Evolutionary conservation across 1,139 yeast species (phyloP), one percentile per base, ranked within the genome.

Genomic region (Saccharomyces pastorianus): DNA sequence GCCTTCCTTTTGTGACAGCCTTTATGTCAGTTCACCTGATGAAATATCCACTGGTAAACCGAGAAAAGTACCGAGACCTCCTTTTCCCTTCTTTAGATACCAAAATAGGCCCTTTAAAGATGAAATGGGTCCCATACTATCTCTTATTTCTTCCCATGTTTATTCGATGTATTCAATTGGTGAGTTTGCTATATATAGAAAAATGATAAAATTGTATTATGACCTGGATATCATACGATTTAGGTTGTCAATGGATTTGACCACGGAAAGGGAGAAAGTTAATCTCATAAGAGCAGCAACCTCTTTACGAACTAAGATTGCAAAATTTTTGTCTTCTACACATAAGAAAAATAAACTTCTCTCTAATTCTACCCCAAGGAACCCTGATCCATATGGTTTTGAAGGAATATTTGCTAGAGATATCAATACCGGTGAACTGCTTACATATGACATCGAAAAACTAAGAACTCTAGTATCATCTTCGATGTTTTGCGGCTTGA

Each of bases 341-440:
- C 74, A 74, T 47, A 56, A 55, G 49, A 60, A 66, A 23, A 69
- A 70, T 56, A 63, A 65, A 54, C 61, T 65, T 29, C 57, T 58
- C 7, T 60, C 60, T 13, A 66, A 70, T 17, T 59, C 64, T 5
- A 58, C 61, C 14, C 60, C 62, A 25, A 58, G 64, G 27, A 91
- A 86, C 64, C 77, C 84, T 46, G 96, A 88, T 67, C 80, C 85
- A 46, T 80, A 88, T 17, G 96, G 93, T 26, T 85, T 86, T 64
- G 87, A 85, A 65, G 81, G 91, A 1, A 77, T 85, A 46, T 73
- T 84, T 60, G 78, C 89, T 0, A 79, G 93, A 72, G 82, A 84
- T 61, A 73, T 80, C 6, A 61, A 69, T 25, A 73, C 85, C 14
- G 96, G 95, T 51, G 83, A 82, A 55, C 72, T 88, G 53, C 78